phyloP scores from a whole-genome alignment of 2,329 filamentous ascomycete genomes.

The Talaromyces sp. region DNA sequence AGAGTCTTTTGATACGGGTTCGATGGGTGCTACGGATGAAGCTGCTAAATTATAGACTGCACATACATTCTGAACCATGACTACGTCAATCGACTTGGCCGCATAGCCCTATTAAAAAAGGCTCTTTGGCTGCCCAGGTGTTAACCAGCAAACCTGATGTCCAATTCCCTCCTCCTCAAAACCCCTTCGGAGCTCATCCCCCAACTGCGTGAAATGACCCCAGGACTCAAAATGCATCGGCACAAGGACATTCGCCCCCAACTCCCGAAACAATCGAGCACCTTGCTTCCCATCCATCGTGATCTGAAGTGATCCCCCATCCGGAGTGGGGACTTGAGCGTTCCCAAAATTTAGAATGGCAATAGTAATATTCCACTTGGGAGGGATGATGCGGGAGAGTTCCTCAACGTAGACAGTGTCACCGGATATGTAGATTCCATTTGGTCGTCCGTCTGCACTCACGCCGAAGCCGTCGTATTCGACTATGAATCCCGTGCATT shows the following conservation, averaged over 20 bases:
- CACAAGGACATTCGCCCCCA: slow-evolving; percentile 42
- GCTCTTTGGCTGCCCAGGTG: not conserved
- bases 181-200: slow-evolving; percentile 27
- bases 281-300: slow-evolving; percentile 47
- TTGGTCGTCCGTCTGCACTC: slow-evolving; percentile 35
- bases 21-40: slow-evolving; percentile 24
- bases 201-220: slow-evolving; percentile 43
- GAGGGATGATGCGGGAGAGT: slow-evolving; percentile 30
- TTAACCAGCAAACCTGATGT: slow-evolving; percentile 37
- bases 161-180: slow-evolving; percentile 36
- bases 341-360: slow-evolving; percentile 44
- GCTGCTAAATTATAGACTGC: slow-evolving; percentile 3
- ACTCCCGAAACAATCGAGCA: slow-evolving; percentile 37
- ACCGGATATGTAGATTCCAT: slow-evolving; percentile 50
- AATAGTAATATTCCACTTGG: slow-evolving; percentile 36
- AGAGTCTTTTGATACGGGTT: slow-evolving; percentile 43
- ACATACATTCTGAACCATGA: not conserved
- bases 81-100: not conserved
- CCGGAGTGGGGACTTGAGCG: slow-evolving; percentile 27
- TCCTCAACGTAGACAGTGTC: slow-evolving; percentile 50
- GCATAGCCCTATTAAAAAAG: not conserved
- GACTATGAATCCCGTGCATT: slow-evolving; percentile 48
- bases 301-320: slow-evolving; percentile 32
- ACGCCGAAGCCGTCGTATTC: slow-evolving; percentile 37
- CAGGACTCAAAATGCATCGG: slow-evolving; percentile 50